These are phyloP conservation scores for Chlorella sorokiniana DNA, from an alignment of 139 green algal genomes.

Conservation along the genomic window DNA sequence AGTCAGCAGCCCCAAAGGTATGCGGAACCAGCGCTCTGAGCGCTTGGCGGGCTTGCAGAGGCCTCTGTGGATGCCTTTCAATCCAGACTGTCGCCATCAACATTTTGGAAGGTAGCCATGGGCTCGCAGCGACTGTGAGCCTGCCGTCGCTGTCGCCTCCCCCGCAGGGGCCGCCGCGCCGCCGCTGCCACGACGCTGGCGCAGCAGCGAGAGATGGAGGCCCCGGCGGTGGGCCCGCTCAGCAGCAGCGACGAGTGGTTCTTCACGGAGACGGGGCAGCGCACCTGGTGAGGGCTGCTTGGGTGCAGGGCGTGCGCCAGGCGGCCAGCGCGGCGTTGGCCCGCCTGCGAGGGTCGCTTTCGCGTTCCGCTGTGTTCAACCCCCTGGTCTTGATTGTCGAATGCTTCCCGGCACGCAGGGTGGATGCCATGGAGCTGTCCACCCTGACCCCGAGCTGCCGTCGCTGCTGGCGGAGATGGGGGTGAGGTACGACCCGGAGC, in stretches of 20 bases:
- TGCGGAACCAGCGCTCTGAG: no score
- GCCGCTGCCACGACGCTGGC: not conserved
- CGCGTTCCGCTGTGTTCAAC: no score
- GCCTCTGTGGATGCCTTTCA: no score
- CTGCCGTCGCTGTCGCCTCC: no score
- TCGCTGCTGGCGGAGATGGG: conserved; percentile 78
- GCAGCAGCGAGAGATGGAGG: not conserved
- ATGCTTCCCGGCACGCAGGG: conserved; percentile 30
- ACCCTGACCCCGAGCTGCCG: conserved; percentile 74
- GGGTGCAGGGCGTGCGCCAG: not conserved
- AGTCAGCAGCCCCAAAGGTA: no score
- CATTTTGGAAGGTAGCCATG: no score
- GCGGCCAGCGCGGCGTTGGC: not conserved
- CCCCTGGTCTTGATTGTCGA: not conserved
- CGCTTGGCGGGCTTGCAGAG: no score
- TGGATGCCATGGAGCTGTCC: conserved; percentile 82
- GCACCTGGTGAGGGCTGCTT: conserved; percentile 41
- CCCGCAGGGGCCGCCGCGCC: no score
- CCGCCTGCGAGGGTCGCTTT: no score
- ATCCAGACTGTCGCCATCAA: no score
- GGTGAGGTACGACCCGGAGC: conserved; percentile 78
- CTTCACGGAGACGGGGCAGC: conserved; percentile 57
- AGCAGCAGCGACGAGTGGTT: conserved; percentile 49
- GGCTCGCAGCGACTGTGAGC: no score
- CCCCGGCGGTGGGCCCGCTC: not conserved